Conservation (phyloP, 108 stramenopile genomes). For the Discostella stelligeroides region DNA sequence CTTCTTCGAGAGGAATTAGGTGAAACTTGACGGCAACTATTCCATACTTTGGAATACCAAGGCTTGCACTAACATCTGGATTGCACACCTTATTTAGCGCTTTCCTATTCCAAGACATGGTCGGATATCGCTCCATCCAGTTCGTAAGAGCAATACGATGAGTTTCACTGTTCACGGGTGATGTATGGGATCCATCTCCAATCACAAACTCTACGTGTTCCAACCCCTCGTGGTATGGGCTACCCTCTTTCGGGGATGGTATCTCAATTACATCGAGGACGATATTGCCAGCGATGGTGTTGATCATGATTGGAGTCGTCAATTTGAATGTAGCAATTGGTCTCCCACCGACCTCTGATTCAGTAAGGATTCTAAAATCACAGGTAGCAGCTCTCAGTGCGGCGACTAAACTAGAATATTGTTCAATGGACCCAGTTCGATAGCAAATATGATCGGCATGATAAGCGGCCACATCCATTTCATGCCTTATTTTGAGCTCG, state of each 20-base stretch:
- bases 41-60: too few species aligned
- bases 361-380: constrained; percentile 42
- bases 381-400: constrained; percentile 5
- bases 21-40: too few species aligned
- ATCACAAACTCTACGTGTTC: constrained; percentile 68
- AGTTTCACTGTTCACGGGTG: constrained; percentile 35
- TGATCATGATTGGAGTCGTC: constrained; percentile 17
- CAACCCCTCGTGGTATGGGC: constrained; percentile 50
- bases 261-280: constrained; percentile 51
- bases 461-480: constrained; percentile 26
- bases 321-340: constrained; percentile 54
- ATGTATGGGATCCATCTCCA: constrained; percentile 18
- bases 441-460: constrained; percentile 64
- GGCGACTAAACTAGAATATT: constrained; percentile 38
- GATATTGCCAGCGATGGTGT: not conserved
- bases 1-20: too few species aligned
- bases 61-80: too few species aligned
- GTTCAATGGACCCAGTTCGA: constrained; percentile 38
- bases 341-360: constrained; percentile 57
- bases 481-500: constrained; percentile 4
- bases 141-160: constrained; percentile 25
- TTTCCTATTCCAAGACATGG: constrained; percentile 48
- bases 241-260: constrained; percentile 55
- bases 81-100: constrained; percentile 50
- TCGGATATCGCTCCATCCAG: constrained; percentile 31